These are phyloP conservation scores for Phyllostachys edulis DNA, from an alignment of 176 grass and related monocot genomes.

Conservation along the genomic window DNA sequence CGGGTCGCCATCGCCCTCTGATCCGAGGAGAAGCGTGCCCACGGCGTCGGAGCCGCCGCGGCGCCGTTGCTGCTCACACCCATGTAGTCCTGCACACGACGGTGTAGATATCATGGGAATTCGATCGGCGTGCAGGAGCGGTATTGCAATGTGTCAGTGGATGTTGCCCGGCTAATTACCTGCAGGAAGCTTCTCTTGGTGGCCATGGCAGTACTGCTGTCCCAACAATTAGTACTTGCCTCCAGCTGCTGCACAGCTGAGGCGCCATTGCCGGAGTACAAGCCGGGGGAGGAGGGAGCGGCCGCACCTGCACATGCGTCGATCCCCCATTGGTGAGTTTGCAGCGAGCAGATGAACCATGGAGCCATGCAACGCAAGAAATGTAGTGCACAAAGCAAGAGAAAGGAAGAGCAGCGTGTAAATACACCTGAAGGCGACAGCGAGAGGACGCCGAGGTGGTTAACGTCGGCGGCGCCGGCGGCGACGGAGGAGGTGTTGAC, in stretches of 20 bases:
- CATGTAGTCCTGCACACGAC: conserved; percentile 46
- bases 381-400: not conserved
- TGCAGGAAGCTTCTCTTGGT: conserved; percentile 44
- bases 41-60: not conserved
- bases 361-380: not conserved
- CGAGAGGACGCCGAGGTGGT: conserved; percentile 29
- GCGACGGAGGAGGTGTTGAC: not conserved
- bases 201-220: conserved; percentile 30
- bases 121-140: not conserved
- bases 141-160: not conserved
- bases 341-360: not conserved
- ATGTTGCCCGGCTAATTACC: conserved; percentile 18
- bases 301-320: not conserved
- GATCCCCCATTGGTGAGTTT: not conserved
- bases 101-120: not conserved
- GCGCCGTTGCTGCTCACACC: conserved; percentile 13
- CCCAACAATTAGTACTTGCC: not conserved
- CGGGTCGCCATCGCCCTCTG: not conserved
- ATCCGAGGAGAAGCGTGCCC: conserved; percentile 31
- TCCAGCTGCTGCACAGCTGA: not conserved
- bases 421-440: conserved; percentile 30
- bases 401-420: not conserved
- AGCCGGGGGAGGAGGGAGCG: not conserved
- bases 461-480: not conserved
- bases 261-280: conserved; percentile 29